Percentiles rank a stretch among this genome's conserved stretches.
phyloP scores from a whole-genome alignment of 1,139 yeast genomes.

The Saccharomyces hybrid region DNA sequence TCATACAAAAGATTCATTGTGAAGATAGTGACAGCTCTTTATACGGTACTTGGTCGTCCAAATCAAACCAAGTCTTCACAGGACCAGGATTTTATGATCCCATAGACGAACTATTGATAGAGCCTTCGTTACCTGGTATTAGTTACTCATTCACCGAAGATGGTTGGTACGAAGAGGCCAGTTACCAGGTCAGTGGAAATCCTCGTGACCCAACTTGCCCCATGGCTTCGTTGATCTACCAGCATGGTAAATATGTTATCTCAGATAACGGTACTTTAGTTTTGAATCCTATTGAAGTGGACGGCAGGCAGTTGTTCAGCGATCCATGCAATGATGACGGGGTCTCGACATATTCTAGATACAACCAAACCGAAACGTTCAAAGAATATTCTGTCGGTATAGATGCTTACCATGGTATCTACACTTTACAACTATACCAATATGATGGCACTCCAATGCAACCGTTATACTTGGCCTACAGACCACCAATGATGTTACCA shows the following conservation, averaged over 20 bases:
- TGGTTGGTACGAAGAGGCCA: conserved; percentile 85
- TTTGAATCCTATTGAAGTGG: conserved; percentile 71
- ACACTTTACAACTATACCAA: conserved; percentile 64
- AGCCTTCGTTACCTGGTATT: conserved; percentile 92
- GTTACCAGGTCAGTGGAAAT: conserved; percentile 68
- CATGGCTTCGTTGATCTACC: conserved; percentile 70
- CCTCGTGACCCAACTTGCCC: conserved; percentile 76
- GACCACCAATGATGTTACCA: conserved; percentile 94
- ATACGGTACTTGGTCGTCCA: conserved; percentile 93
- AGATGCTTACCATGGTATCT: conserved; percentile 78
- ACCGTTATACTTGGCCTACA: conserved; percentile 84
- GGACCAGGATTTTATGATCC: conserved; percentile 98
- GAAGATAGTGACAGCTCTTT: conserved; percentile 24
- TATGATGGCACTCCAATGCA: conserved; percentile 79
- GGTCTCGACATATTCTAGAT: conserved; percentile 60
- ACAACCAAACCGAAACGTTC: conserved; percentile 58
- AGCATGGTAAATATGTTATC: conserved; percentile 76
- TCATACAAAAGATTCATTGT: background rate
- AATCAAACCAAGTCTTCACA: conserved; percentile 88
- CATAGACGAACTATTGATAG: conserved; percentile 84
- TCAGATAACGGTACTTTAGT: conserved; percentile 58
- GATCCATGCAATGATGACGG: conserved; percentile 68
- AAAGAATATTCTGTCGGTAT: conserved; percentile 51
- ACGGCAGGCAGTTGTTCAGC: conserved; percentile 86
- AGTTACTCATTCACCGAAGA: conserved; percentile 88